Conservation (phyloP, 129 eudicot species). For the Sambucus nigra region DNA sequence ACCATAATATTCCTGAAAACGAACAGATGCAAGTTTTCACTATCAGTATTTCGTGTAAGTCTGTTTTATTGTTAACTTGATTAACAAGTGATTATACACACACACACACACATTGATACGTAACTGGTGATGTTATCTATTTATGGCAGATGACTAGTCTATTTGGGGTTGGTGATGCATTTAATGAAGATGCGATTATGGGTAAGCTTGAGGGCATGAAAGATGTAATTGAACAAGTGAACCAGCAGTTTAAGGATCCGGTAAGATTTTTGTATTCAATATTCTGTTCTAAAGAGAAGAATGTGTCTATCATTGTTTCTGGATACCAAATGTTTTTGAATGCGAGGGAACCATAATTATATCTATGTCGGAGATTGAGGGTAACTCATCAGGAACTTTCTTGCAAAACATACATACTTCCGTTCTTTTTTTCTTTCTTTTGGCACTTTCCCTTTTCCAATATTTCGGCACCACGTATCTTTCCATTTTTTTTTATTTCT, state of each 20-base stretch:
- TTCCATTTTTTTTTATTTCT: too few species aligned
- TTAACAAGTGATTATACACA: background rate
- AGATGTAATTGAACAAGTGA: conserved; percentile 86
- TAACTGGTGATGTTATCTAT: too few species aligned
- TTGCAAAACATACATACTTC: background rate
- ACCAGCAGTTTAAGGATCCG: conserved; percentile 91
- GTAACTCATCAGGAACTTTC: background rate
- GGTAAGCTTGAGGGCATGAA: conserved; percentile 98
- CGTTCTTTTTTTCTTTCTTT: background rate
- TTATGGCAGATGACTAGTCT: conserved; percentile 79
- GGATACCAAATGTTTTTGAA: background rate
- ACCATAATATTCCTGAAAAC: too few species aligned
- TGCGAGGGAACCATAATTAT: background rate
- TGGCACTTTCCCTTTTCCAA: background rate
- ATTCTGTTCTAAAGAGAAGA: background rate
- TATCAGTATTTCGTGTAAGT: too few species aligned
- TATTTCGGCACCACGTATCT: too few species aligned
- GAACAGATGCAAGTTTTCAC: too few species aligned
- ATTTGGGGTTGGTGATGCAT: conserved; percentile 79
- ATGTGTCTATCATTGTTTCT: background rate
- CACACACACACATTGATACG: too few species aligned
- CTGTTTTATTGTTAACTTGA: too few species aligned
- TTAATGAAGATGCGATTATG: conserved; percentile 81
- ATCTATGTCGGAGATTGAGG: background rate
- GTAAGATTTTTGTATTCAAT: conserved; percentile 31